Evolutionary conservation across 352 stramenopile genomes (phyloP), one percentile per base, ranked within the genome.

Genomic region (Pythium insidiosum): DNA sequence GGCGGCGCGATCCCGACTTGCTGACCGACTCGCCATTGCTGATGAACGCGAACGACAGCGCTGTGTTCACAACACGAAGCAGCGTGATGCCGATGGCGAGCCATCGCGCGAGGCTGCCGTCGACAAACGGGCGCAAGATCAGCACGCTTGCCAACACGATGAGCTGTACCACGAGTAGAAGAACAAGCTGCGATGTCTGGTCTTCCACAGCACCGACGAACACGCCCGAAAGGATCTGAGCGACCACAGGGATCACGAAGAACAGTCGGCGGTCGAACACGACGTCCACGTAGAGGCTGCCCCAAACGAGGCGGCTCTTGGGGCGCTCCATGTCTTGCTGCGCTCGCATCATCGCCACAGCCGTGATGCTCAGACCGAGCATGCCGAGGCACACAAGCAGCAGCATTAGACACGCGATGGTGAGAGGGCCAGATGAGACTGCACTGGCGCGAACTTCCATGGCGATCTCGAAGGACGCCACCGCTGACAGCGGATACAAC

Each of bases 241-340:
- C 41, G n/a, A 56, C 20, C 22, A 53, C 47, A 11, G 41, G 39
- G 0, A 26, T 46, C 12, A 58, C 43, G 23, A 63, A 44, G 23
- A 70, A 70, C 5, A 58, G 37, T 5, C 61, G 61, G 16, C 37
- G 44, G 4, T 33, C 23, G 47, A 61, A 61, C 2, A 12, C 28
- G 31, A 52, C 61, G 40, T 66, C 56, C 19, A 49, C 48, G 44
- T 64, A 61, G 10, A 70, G 24, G 12, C 36, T 37, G 7, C 61
- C 61, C 51, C 56, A 70, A 4, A 47, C 43, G 10, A 39, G 43
- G 2, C 58, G 33, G 12, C 38, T 47, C 35, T 51, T 51, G 37
- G 34, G 50, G 19, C 50, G 38, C 21, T 16, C 9, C 6, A 38
- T n/a, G 33, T 38, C 33, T 9, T 18, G 33, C 18, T n/a, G 33